Evolutionary conservation across 2,329 filamentous ascomycete genomes (phyloP), one percentile per base, ranked within the genome.

Genomic region (Tolypocladium endophyticum): DNA sequence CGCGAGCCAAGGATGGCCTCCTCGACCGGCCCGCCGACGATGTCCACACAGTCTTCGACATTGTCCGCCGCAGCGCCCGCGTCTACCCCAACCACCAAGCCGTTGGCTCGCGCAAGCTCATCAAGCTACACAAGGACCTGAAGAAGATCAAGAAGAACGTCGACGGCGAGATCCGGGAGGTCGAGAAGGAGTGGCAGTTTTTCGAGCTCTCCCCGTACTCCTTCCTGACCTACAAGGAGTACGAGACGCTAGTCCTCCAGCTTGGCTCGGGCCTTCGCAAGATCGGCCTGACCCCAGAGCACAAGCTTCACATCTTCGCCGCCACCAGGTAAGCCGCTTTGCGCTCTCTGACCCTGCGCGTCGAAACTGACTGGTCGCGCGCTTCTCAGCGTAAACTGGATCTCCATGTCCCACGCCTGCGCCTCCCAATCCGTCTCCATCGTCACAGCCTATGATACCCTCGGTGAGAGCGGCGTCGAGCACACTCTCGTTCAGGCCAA

Each of bases 361-460:
- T 14, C 20, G 20, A 16, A 23, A 5, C 50, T 54, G 30, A 54
- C 50, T 3, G 50, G 36, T 33, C 2, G 20, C 2, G 30, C n/a
- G 12, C 35, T 39, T 39, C 50, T 14, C 14, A 91, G 89, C 72
- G 82, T 86, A 57, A 84, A 90, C 76, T 97, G 93, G 93, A 81
- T 97, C 64, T 85, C 87, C 59, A 85, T 89, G 68, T 89, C 92
- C 55, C 90, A 95, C 72, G 82, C 76, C 53, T 79, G 88, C 84
- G 77, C 86, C 25, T 92, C 92, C 20, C 93, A 97, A 75, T 92
- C 90, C 53, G 85, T 97, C 72, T 86, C 90, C 61, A 92, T 97
- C 65, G 93, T 97, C 57, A 97, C 93, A 54, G 92, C 92, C 57
- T 97, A 97, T 75, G 92, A 97, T 73, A 96, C 92, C 36, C 87